Conservation (phyloP, 2,329 filamentous ascomycete species). For the Apiospora koreana region DNA sequence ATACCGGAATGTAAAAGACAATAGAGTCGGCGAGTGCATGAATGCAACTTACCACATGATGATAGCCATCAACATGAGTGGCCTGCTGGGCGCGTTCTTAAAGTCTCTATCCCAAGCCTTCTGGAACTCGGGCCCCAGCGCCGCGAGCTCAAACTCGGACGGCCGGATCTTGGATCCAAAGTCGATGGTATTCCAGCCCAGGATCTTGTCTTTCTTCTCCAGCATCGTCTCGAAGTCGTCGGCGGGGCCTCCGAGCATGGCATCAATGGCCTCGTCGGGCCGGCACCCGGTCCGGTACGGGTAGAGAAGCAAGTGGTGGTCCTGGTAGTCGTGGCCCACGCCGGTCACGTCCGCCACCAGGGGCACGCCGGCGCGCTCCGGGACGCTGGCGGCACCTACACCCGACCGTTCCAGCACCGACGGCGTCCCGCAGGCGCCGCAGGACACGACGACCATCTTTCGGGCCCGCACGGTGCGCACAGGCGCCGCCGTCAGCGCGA, state of each 20-base stretch:
- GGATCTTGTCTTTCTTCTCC: slow-evolving; percentile 31
- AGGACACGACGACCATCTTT: slow-evolving; percentile 52
- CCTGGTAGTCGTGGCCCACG: slow-evolving; percentile 54
- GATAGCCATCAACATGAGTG: slow-evolving; percentile 44
- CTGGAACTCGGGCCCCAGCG: slow-evolving; percentile 51
- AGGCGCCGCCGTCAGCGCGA: slow-evolving; percentile 20
- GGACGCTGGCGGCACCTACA: slow-evolving; percentile 51
- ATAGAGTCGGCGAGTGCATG: slow-evolving; percentile 11
- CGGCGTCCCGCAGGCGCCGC: slow-evolving; percentile 55
- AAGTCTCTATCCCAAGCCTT: slow-evolving; percentile 53
- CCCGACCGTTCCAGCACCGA: slow-evolving; percentile 63
- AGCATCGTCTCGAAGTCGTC: slow-evolving; percentile 23
- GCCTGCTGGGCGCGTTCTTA: slow-evolving; percentile 37
- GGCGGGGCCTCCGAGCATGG: slow-evolving; percentile 28
- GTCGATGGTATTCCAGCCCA: slow-evolving; percentile 57
- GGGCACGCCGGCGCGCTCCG: slow-evolving; percentile 44
- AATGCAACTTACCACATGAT: slow-evolving; percentile 33
- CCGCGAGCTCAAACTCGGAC: slow-evolving; percentile 48
- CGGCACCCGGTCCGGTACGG: slow-evolving; percentile 50
- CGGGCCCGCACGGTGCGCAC: slow-evolving; percentile 45
- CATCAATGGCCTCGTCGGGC: slow-evolving; percentile 45
- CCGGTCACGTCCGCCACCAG: slow-evolving; percentile 51
- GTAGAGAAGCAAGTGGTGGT: slow-evolving; percentile 51
- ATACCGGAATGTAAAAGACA: too few species aligned
- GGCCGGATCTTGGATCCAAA: slow-evolving; percentile 51